Percentiles rank a stretch among this genome's conserved stretches.
Conservation (phyloP, 176 grass and related monocot genomes). For the Oryza meyeriana region DNA sequence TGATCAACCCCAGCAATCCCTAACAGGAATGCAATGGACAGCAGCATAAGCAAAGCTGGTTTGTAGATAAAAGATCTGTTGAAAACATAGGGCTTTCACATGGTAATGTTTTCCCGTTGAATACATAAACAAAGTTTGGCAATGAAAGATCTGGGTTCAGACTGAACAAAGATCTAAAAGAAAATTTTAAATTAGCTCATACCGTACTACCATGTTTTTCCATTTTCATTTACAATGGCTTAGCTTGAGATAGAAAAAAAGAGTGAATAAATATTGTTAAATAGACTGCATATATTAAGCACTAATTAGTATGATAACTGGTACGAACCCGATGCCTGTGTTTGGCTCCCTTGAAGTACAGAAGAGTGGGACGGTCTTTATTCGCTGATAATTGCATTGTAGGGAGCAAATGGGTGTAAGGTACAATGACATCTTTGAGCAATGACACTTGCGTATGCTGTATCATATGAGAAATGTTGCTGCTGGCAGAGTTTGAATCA, state of each 20-base stretch:
- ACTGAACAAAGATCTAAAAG: neutral
- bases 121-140: neutral
- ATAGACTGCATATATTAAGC: neutral
- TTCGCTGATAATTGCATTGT: slow-evolving; percentile 56
- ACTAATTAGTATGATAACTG: neutral
- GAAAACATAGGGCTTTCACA: neutral
- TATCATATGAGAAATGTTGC: slow-evolving; percentile 57
- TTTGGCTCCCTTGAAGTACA: slow-evolving; percentile 94
- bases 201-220: neutral
- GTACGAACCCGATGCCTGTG: slow-evolving; percentile 88
- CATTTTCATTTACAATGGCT: neutral
- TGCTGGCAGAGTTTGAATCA: slow-evolving; percentile 55
- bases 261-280: neutral
- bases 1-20: neutral
- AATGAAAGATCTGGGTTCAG: neutral
- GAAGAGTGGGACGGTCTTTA: slow-evolving; percentile 50
- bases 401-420: slow-evolving; percentile 90
- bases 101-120: neutral
- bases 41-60: neutral
- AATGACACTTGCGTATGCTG: slow-evolving; percentile 84
- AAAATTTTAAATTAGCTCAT: neutral
- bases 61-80: neutral
- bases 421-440: slow-evolving; percentile 94
- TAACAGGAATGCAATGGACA: neutral
- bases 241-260: neutral